Conservation (phyloP, 495 filamentous ascomycete species). For the Trichoderma virens region DNA sequence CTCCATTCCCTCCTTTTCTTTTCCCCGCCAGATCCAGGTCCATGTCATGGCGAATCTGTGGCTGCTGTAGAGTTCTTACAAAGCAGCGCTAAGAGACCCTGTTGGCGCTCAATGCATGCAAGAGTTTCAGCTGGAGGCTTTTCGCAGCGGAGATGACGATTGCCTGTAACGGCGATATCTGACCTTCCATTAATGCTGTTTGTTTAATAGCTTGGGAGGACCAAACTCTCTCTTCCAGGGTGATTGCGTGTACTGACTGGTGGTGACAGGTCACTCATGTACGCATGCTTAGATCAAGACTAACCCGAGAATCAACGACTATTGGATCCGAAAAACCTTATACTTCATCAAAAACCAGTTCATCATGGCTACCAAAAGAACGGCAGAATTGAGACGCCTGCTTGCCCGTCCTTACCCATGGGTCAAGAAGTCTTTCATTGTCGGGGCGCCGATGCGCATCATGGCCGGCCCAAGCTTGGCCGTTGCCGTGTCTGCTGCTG, state of each 20-base stretch:
- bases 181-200: too few relatives aligned
- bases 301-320: too few relatives aligned
- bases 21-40: neutral
- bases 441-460: constrained; percentile 65
- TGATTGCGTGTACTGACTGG: too few relatives aligned
- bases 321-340: too few relatives aligned
- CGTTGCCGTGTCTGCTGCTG: constrained; percentile 81
- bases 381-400: neutral
- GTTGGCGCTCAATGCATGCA: neutral
- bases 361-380: neutral
- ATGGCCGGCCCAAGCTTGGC: constrained; percentile 72
- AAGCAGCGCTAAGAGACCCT: neutral
- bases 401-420: constrained; percentile 50
- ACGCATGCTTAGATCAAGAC: too few relatives aligned
- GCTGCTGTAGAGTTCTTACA: neutral
- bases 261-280: too few relatives aligned
- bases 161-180: too few relatives aligned
- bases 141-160: too few relatives aligned
- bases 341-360: too few relatives aligned
- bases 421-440: constrained; percentile 53
- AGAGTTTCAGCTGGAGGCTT: too few relatives aligned
- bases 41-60: neutral
- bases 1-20: neutral
- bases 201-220: too few relatives aligned
- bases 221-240: too few relatives aligned